A percentile compares a stretch with the other conserved stretches of the same genome.
Conservation (phyloP, 2,329 filamentous ascomycete genomes). For the Talaromyces islandicus region DNA sequence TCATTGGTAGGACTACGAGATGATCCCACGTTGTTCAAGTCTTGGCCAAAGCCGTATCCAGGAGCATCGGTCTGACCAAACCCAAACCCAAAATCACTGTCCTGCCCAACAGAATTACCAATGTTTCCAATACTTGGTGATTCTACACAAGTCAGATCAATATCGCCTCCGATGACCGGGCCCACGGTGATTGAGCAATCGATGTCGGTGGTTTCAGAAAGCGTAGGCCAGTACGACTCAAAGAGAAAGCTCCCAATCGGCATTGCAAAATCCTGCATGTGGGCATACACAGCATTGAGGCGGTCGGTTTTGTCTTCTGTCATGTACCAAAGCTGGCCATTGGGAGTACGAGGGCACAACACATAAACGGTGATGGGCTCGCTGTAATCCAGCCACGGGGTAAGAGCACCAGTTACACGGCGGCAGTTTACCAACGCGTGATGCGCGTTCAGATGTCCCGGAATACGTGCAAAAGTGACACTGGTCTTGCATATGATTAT, state of each 20-base stretch:
- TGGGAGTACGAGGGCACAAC: background rate
- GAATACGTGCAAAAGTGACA: background rate
- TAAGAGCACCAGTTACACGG: background rate
- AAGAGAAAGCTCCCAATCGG: background rate
- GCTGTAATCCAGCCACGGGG: background rate
- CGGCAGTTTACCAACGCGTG: background rate
- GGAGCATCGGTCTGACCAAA: background rate
- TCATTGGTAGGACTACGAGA: background rate
- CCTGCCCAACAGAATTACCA: background rate
- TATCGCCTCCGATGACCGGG: background rate
- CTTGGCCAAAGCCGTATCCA: too few relatives aligned
- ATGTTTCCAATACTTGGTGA: background rate
- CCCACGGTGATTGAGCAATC: background rate
- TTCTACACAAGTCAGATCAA: background rate
- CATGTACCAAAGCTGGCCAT: background rate
- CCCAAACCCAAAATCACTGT: background rate
- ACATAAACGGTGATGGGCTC: background rate
- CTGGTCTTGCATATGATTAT: background rate
- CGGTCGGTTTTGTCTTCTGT: background rate
- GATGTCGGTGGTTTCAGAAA: background rate
- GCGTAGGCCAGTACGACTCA: background rate
- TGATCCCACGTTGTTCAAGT: background rate
- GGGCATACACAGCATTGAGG: background rate
- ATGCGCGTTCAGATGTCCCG: background rate
- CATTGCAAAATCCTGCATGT: background rate